A percentile compares a stretch with the other conserved stretches of the same genome.
Evolutionary conservation across 163 green algal genomes (phyloP).

Genomic region (Trebouxia gelatinosa): DNA sequence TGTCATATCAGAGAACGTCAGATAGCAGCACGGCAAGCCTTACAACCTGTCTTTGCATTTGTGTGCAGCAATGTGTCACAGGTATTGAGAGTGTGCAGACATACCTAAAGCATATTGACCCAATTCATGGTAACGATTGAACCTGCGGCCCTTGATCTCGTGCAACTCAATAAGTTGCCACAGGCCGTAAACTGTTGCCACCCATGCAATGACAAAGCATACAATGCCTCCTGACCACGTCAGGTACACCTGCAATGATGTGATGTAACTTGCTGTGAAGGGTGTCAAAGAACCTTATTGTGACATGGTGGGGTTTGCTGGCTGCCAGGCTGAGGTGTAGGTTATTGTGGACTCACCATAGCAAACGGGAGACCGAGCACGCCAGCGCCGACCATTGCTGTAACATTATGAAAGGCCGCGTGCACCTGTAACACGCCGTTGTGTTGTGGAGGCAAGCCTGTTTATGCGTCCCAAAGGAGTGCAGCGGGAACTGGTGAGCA

Average conservation of each 20-base stretch:
- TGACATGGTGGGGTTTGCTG: background rate
- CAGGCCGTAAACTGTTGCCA: slow-evolving; percentile 37
- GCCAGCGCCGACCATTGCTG: slow-evolving; percentile 48
- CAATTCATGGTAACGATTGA: slow-evolving; percentile 43
- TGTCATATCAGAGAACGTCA: background rate
- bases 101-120: slow-evolving; percentile 34
- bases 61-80: background rate
- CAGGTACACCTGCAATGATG: slow-evolving; percentile 2
- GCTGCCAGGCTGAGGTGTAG: background rate
- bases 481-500: too few species aligned
- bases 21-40: background rate
- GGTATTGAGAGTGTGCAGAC: background rate
- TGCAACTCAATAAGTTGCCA: slow-evolving; percentile 37
- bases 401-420: slow-evolving; percentile 25
- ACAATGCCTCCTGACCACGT: background rate
- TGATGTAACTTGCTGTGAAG: background rate
- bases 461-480: too few species aligned
- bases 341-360: too few species aligned
- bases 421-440: background rate
- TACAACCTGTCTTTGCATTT: too few species aligned
- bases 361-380: slow-evolving; percentile 53
- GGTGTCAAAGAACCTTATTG: background rate
- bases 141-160: slow-evolving; percentile 34
- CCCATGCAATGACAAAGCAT: background rate
- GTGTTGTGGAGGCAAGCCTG: too few species aligned